These are phyloP conservation scores for Hirsutella minnesotensis DNA, from an alignment of 2,329 filamentous ascomycete species.

Conservation along the genomic window DNA sequence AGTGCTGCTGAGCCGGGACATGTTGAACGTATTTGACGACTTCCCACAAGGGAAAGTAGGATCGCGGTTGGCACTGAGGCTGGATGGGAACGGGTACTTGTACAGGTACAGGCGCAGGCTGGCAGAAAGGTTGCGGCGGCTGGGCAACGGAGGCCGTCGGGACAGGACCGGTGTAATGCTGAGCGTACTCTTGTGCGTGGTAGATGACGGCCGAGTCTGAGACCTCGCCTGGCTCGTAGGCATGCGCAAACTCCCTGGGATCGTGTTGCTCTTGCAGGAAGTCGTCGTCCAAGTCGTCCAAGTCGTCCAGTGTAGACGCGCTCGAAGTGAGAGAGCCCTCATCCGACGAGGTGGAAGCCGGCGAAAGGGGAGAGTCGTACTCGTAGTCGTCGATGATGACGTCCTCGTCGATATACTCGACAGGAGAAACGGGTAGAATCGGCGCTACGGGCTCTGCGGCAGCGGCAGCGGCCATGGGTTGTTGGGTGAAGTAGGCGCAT, in stretches of 20 bases:
- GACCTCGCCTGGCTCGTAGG: slow-evolving; percentile 35
- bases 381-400: slow-evolving; percentile 31
- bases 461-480: slow-evolving; percentile 13
- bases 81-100: slow-evolving; percentile 25
- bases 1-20: slow-evolving; percentile 33
- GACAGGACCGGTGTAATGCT: slow-evolving; percentile 31
- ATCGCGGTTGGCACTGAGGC: slow-evolving; percentile 30
- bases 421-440: slow-evolving; percentile 19
- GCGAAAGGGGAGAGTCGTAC: slow-evolving; percentile 35
- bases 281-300: slow-evolving; percentile 39
- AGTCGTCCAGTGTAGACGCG: slow-evolving; percentile 39
- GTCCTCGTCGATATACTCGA: slow-evolving; percentile 36
- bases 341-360: slow-evolving; percentile 38
- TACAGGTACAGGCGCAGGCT: slow-evolving; percentile 15
- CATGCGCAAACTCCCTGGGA: slow-evolving; percentile 26
- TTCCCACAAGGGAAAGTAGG: slow-evolving; percentile 38
- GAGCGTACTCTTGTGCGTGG: slow-evolving; percentile 32
- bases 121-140: slow-evolving; percentile 15
- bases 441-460: slow-evolving; percentile 25
- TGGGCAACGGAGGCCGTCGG: slow-evolving; percentile 9
- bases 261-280: slow-evolving; percentile 32
- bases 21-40: slow-evolving; percentile 41
- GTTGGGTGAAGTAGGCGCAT: slow-evolving; percentile 62
- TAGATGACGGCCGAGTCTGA: slow-evolving; percentile 24
- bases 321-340: slow-evolving; percentile 45